phyloP scores from a whole-genome alignment of 2,329 filamentous ascomycete species.

The Didymella keratinophila region DNA sequence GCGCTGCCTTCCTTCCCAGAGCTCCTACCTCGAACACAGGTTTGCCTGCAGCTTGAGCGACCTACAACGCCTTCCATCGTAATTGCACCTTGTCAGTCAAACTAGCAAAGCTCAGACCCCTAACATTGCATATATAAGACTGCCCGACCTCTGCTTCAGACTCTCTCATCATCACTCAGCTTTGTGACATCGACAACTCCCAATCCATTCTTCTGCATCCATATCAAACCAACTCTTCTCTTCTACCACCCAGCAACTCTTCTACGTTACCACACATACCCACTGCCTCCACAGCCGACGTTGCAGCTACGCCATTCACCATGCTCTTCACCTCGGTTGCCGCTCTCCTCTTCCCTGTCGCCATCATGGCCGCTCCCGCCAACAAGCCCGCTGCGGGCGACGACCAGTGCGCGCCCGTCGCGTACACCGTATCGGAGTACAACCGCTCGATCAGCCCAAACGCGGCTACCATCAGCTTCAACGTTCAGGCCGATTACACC shows the following conservation, averaged over 20 bases:
- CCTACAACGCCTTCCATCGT: neutral
- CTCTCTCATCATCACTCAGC: constrained; percentile 7
- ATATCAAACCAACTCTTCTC: constrained; percentile 3
- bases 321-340: constrained; percentile 25
- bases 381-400: constrained; percentile 17
- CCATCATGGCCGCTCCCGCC: constrained; percentile 28
- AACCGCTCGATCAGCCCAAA: constrained; percentile 23
- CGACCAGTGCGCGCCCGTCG: constrained; percentile 31
- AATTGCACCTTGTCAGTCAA: neutral
- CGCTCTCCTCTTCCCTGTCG: constrained; percentile 29
- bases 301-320: neutral
- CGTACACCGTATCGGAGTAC: constrained; percentile 40
- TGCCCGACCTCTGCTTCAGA: neutral
- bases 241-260: neutral
- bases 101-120: constrained; percentile 3
- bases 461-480: constrained; percentile 34
- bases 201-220: constrained; percentile 17
- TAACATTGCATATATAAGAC: constrained; percentile 3
- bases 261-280: neutral
- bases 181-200: constrained; percentile 10
- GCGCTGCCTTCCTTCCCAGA: neutral
- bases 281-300: no score
- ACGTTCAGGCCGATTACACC: constrained; percentile 33
- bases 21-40: neutral
- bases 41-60: constrained; percentile 2